Base-by-base conservation (phyloP, 208 protist species). In the Endotrypanum monterogeii region DNA sequence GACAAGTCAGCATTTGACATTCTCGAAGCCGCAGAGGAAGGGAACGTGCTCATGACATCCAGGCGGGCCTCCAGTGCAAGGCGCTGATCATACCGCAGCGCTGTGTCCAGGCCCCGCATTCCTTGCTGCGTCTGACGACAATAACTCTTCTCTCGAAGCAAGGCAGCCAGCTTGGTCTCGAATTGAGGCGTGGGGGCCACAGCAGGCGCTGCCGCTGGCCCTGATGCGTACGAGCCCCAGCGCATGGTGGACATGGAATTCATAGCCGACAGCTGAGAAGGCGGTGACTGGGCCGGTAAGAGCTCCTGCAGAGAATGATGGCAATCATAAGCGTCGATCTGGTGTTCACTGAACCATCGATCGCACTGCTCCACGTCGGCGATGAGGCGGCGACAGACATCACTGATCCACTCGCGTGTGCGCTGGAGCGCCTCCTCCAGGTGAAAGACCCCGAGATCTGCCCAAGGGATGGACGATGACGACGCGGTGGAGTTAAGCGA, bases 311-410 rank as follows among this genome's bases (percentile, higher is more conserved):
- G 74, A 1, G 87, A 88, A 75, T 93, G 83, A 18, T 74, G 69
- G 67, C 87, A 89, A 71, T 92, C 88, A 76, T 90, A 94, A 57
- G 70, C 79, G 14, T 71, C 73, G 41, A 92, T 76, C 44, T 88
- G 74, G 44, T 87, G 84, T 23, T 76, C 81, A 18, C 57, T 71
- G 44, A 94, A 86, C 87, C 88, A 94, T 32, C 74, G 70, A 56
- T 94, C 82, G 76, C 86, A 91, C 71, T 82, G 74, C 51, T 89
- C 83, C 18, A 94, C 73, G 50, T 96, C 85, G 18, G 81, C 78
- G 35, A 86, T 69, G 8, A 96, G 73, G 28, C 57, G 70, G 44
- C 78, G 73, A 74, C 89, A 94, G 48, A 89, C 37, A 25, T 86
- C 80, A 8, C 80, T 83, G 25, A 93, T 63, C 87, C 88, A 94